These are phyloP conservation scores for Lentinula raphanica DNA, from an alignment of 768 basidiomycete species.

Conservation along the genomic window DNA sequence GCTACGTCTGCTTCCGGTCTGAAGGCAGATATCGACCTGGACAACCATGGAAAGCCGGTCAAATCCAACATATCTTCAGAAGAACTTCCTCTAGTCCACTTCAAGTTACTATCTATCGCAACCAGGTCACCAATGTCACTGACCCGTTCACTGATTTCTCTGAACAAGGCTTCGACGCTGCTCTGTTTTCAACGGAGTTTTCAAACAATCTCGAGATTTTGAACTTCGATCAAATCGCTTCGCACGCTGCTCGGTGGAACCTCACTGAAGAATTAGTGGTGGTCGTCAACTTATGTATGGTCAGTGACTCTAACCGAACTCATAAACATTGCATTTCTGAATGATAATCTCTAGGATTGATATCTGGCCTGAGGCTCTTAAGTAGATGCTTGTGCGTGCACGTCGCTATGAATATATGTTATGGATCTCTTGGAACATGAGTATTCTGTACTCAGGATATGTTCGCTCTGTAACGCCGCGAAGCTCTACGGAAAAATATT, in stretches of 20 bases:
- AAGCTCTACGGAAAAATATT: no score
- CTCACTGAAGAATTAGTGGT: background rate
- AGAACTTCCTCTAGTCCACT: background rate
- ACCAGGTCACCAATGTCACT: background rate
- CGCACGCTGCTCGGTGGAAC: background rate
- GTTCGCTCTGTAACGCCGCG: no score
- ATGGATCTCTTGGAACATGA: no score
- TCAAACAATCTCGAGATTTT: background rate
- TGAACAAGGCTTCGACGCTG: background rate
- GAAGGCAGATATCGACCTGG: background rate
- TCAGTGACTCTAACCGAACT: background rate
- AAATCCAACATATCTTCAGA: conserved; percentile 3
- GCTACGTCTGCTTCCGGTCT: background rate
- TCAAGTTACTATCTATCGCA: background rate
- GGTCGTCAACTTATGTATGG: background rate
- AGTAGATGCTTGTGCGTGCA: no score
- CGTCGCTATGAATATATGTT: no score
- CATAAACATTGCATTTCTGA: no score
- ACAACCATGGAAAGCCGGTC: background rate
- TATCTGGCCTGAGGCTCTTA: no score
- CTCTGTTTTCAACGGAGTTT: background rate
- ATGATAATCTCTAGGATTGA: no score
- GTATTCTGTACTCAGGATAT: no score
- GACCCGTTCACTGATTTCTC: background rate
- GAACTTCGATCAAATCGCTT: background rate